phyloP scores from a whole-genome alignment of 345 rosid species.

The Psidium friedrichsthalianum region DNA sequence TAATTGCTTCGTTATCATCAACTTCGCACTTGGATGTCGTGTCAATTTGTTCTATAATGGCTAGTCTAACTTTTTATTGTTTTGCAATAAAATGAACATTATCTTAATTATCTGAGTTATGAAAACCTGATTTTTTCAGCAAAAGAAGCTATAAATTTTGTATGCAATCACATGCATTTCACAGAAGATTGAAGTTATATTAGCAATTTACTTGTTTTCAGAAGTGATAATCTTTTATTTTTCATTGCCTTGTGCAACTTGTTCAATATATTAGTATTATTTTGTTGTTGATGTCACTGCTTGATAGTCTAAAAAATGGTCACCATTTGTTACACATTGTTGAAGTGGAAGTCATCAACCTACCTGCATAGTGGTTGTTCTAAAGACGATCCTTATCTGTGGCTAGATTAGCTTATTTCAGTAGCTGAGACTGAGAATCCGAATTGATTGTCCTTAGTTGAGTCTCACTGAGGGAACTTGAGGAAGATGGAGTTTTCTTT shows the following conservation, averaged over 20 bases:
- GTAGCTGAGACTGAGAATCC: neutral
- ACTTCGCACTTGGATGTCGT: neutral
- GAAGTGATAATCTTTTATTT: neutral
- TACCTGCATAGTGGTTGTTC: neutral
- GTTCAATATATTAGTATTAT: neutral
- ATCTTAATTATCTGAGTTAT: neutral
- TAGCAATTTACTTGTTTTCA: neutral
- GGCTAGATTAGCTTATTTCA: neutral
- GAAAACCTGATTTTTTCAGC: neutral
- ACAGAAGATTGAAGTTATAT: neutral
- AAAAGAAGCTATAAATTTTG: neutral
- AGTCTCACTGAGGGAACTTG: neutral
- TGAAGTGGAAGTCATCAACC: neutral
- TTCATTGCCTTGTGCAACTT: neutral
- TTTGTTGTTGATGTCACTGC: neutral
- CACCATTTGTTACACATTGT: neutral
- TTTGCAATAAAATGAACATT: neutral
- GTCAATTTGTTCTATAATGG: neutral
- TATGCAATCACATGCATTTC: neutral
- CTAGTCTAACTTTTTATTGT: neutral
- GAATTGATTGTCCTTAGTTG: neutral
- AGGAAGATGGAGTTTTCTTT: neutral
- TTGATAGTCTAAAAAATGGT: neutral
- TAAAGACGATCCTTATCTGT: neutral
- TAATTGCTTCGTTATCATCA: neutral